Evolutionary conservation across 2,329 filamentous ascomycete species (phyloP), one percentile per base, ranked within the genome.

Genomic region (Fusarium continuum): DNA sequence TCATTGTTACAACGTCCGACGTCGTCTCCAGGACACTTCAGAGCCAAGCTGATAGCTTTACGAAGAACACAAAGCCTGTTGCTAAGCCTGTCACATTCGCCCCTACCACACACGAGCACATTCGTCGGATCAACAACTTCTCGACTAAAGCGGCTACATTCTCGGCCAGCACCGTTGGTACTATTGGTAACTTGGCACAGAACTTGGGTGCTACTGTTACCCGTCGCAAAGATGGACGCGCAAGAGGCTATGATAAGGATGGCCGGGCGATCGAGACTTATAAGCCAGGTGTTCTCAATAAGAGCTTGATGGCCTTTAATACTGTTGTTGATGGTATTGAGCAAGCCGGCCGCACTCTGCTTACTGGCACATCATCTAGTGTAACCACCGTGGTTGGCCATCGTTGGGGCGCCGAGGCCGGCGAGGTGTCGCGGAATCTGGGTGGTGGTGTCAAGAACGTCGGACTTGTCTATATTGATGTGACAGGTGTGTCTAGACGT

Each of bases 381-480:
- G 90, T 94, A 20, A 92, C 88, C 29, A 91, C 89, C 1, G 89
- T 97, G 46, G 92, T 98, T 4, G 85, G 88, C n/a, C 95, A 98
- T 77, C 89, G 88, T 62, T 99, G 93, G 80, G 95, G 95, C 5
- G 73, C 85, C 2, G 92, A 99, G 76, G 95, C 95, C 0, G 92
- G 93, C 14, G 83, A 88, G 29, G 82, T 98, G 14, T 89, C 92
- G 3, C 83, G 83, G 35, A 83, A 91, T 48, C 77, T 99, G 17
- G 91, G 92, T 1, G 89, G 92, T 6, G 94, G 93, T 20, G 88
- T 97, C 71, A 97, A 95, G 83, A 99, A 98, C 67, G 95, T 98
- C 8, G 95, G 93, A 6, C 83, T 99, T 23, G 95, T 99, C 26
- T 99, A 99, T 74, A 97, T 99, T 59, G 95, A 99, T 70, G 94